These are phyloP conservation scores for Scleroderma citrinum DNA, from an alignment of 768 basidiomycete genomes.

Conservation along the genomic window DNA sequence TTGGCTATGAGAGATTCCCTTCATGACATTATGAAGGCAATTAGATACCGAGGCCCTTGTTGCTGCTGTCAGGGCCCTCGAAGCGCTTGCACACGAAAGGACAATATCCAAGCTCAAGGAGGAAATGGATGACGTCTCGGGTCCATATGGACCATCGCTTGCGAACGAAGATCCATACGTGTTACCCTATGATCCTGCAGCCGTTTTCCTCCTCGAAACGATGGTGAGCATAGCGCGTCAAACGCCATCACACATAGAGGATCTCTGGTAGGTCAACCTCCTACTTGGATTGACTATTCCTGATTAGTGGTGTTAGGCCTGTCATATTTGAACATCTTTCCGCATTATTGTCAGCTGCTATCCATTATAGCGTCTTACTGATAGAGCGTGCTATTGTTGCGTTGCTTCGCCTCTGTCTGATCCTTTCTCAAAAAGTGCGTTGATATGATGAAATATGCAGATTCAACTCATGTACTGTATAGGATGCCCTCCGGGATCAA, in stretches of 20 bases:
- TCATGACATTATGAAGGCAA: conserved; percentile 43
- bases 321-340: conserved; percentile 92
- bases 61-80: conserved; percentile 80
- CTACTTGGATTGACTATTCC: not conserved
- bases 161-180: conserved; percentile 43
- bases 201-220: conserved; percentile 89
- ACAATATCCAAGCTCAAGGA: conserved; percentile 75
- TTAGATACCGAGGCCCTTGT: conserved; percentile 75
- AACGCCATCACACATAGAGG: conserved; percentile 71
- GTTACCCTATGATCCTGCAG: conserved; percentile 90
- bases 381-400: conserved; percentile 93
- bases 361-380: conserved; percentile 82
- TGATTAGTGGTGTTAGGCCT: conserved; percentile 58
- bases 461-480: conserved; percentile 3
- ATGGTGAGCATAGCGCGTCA: conserved; percentile 88
- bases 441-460: not conserved
- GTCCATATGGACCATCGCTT: conserved; percentile 27
- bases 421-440: conserved; percentile 73
- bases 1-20: not conserved
- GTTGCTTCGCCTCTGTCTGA: conserved; percentile 75
- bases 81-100: conserved; percentile 85
- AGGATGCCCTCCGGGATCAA: conserved; percentile 87
- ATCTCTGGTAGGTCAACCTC: conserved; percentile 65
- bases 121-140: conserved; percentile 53
- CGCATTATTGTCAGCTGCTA: conserved; percentile 66